A percentile compares a stretch with the other conserved stretches of the same genome.
These are phyloP conservation scores for Boletus fagicola DNA, from an alignment of 768 basidiomycete genomes.

Conservation along the genomic window DNA sequence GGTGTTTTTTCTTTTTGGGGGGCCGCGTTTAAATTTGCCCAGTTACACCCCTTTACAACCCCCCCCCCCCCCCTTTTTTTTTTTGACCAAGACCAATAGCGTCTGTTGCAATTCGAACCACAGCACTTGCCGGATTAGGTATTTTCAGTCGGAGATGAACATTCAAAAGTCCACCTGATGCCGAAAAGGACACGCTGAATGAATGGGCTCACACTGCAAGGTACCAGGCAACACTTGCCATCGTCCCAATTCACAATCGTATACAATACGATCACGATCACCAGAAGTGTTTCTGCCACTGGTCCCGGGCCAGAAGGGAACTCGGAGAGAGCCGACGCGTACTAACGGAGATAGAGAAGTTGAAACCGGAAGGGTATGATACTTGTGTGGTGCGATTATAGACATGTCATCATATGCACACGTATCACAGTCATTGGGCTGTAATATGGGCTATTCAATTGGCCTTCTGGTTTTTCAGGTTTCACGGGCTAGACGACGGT, in stretches of 20 bases:
- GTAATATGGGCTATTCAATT: not conserved
- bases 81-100: not conserved
- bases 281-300: not conserved
- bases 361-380: not conserved
- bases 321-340: not conserved
- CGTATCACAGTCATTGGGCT: not conserved
- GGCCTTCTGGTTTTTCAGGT: not conserved
- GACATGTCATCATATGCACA: not conserved
- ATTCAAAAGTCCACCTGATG: no score
- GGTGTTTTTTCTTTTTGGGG: no score
- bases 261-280: not conserved
- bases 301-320: no score
- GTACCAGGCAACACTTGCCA: no score
- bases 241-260: no score
- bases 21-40: no score
- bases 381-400: not conserved
- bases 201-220: no score
- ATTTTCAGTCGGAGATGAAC: not conserved
- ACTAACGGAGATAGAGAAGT: not conserved
- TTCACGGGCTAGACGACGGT: not conserved
- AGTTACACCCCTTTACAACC: not conserved
- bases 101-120: not conserved
- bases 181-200: no score
- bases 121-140: not conserved
- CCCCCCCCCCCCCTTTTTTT: not conserved